These are phyloP conservation scores for Zymoseptoria tritici DNA, from an alignment of 2,329 filamentous ascomycete genomes.

Conservation along the genomic window DNA sequence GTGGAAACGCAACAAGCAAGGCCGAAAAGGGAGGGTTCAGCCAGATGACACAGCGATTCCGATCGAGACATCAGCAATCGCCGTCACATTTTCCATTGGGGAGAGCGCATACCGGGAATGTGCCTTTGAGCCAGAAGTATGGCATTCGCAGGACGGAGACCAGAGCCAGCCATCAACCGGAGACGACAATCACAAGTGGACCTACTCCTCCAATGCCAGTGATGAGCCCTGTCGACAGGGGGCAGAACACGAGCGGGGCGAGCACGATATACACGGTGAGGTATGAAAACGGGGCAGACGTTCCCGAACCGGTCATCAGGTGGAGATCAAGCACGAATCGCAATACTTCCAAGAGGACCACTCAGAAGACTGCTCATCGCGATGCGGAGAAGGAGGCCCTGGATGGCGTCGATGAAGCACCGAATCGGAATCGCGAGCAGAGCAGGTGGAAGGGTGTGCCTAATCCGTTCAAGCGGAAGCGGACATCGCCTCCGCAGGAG, in stretches of 20 bases:
- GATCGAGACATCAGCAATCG: slow-evolving; percentile 17
- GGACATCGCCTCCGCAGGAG: slow-evolving; percentile 52
- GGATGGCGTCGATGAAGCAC: slow-evolving; percentile 17
- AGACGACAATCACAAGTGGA: slow-evolving; percentile 7
- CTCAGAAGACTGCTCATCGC: neutral
- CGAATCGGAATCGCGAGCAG: slow-evolving; percentile 27
- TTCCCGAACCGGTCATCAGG: slow-evolving; percentile 32
- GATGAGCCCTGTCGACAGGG: slow-evolving; percentile 51
- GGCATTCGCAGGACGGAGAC: neutral
- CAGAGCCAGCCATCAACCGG: slow-evolving; percentile 1
- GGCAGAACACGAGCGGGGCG: slow-evolving; percentile 54
- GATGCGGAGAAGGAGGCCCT: slow-evolving; percentile 20
- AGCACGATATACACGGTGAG: slow-evolving; percentile 59
- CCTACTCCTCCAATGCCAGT: slow-evolving; percentile 40
- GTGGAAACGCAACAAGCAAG: slow-evolving; percentile 18
- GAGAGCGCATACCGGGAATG: slow-evolving; percentile 23
- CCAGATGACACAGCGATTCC: slow-evolving; percentile 22
- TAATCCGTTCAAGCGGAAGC: slow-evolving; percentile 53
- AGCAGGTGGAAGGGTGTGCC: slow-evolving; percentile 44
- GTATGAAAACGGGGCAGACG: slow-evolving; percentile 49
- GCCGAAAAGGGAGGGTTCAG: slow-evolving; percentile 22
- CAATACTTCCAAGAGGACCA: slow-evolving; percentile 3
- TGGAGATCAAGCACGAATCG: slow-evolving; percentile 17
- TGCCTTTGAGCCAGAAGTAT: slow-evolving; percentile 7
- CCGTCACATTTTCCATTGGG: slow-evolving; percentile 28